Evolutionary conservation across 164 flowering plant genomes (phyloP).

Genomic region (Tetracentron sinense): DNA sequence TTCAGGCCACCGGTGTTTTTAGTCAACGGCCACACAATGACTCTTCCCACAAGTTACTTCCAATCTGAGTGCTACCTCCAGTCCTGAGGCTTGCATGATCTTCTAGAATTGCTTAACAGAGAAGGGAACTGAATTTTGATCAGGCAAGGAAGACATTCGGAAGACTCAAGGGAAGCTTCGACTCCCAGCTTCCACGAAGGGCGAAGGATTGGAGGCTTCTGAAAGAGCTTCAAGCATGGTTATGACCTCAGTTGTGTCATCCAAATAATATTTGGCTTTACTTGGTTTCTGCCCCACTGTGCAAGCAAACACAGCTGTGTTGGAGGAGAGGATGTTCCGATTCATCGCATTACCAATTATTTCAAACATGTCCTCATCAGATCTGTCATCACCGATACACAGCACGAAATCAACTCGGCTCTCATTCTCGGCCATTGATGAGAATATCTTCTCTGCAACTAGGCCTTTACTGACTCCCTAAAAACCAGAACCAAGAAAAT

Average conservation of each 20-base stretch:
- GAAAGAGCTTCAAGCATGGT: slow-evolving; percentile 43
- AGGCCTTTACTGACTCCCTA: slow-evolving; percentile 62
- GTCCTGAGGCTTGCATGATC: not conserved
- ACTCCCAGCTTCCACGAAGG: slow-evolving; percentile 11
- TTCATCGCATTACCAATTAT: slow-evolving; percentile 29
- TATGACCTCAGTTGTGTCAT: slow-evolving; percentile 44
- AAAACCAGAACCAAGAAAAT: slow-evolving; percentile 12
- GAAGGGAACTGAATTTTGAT: slow-evolving; percentile 3
- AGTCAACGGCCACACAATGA: not conserved
- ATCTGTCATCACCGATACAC: slow-evolving; percentile 63
- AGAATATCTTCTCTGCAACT: slow-evolving; percentile 52
- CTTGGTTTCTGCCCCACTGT: slow-evolving; percentile 64
- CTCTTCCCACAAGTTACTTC: slow-evolving; percentile 11
- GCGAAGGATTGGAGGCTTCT: slow-evolving; percentile 38
- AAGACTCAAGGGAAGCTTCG: slow-evolving; percentile 15
- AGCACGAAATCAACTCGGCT: slow-evolving; percentile 52
- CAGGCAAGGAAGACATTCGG: not conserved
- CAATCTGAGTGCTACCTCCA: slow-evolving; percentile 13
- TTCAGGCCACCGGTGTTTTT: too few relatives aligned
- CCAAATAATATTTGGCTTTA: slow-evolving; percentile 59
- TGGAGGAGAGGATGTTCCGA: slow-evolving; percentile 27
- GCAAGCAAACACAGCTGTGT: slow-evolving; percentile 42
- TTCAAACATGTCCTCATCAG: slow-evolving; percentile 72
- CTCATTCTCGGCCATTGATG: slow-evolving; percentile 43
- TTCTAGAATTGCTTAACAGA: not conserved